Conservation (phyloP, 129 eudicot species). For the Gnaphalium uliginosum region DNA sequence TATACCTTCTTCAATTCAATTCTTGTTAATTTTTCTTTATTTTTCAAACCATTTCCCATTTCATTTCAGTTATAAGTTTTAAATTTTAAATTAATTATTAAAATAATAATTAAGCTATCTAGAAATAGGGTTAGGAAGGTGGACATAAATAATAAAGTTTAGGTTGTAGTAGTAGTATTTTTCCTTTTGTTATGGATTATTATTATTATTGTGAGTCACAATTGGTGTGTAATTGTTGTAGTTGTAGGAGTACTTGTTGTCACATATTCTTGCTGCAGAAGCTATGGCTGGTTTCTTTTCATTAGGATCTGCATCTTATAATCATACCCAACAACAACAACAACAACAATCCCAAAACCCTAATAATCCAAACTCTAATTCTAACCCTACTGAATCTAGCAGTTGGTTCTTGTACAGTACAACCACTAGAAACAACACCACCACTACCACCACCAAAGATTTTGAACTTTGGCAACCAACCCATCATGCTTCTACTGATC, state of each 20-base stretch:
- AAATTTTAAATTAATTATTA: not conserved
- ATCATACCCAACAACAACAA: slow-evolving; percentile 20
- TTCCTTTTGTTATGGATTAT: slow-evolving; percentile 55
- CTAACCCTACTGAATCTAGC: slow-evolving; percentile 36
- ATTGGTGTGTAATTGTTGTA: slow-evolving; percentile 38
- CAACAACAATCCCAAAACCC: slow-evolving; percentile 15
- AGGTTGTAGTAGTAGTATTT: slow-evolving; percentile 8
- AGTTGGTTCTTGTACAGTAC: slow-evolving; percentile 35
- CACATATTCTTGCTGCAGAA: slow-evolving; percentile 24
- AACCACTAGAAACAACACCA: slow-evolving; percentile 35
- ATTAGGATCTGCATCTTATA: slow-evolving; percentile 46
- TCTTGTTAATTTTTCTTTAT: not conserved
- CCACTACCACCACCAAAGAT: slow-evolving; percentile 21
- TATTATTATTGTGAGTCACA: slow-evolving; percentile 41
- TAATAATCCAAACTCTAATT: not conserved
- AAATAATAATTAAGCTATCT: slow-evolving; percentile 25
- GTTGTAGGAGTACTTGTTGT: slow-evolving; percentile 27
- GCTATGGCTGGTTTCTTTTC: slow-evolving; percentile 83
- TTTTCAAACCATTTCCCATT: not conserved
- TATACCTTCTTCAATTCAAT: slow-evolving; percentile 8
- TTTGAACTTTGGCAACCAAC: slow-evolving; percentile 38
- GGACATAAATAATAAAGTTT: slow-evolving; percentile 38
- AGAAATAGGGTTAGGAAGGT: slow-evolving; percentile 39
- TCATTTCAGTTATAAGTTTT: not conserved
- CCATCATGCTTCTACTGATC: slow-evolving; percentile 2